Conservation (phyloP, 164 flowering plant species). For the Cinnamomum micranthum region DNA sequence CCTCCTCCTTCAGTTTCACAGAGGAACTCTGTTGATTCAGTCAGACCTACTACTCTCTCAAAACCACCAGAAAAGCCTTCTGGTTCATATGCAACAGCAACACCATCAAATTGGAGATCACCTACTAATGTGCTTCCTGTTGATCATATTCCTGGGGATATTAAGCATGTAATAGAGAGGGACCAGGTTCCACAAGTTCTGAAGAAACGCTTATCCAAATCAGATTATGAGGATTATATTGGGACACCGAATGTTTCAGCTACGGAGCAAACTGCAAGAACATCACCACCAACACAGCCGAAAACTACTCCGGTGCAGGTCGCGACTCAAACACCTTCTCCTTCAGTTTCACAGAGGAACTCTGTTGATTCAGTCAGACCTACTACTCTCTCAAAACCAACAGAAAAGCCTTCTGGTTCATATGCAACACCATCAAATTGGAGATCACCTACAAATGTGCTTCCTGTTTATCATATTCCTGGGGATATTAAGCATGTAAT, state of each 20-base stretch:
- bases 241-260: no score
- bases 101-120: no score
- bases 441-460: background rate
- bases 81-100: background rate
- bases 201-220: conserved; percentile 16
- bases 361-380: background rate
- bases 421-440: no score
- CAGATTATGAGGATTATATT: conserved; percentile 23
- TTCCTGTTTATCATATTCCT: conserved; percentile 21
- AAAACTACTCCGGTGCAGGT: background rate
- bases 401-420: background rate
- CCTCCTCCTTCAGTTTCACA: no score
- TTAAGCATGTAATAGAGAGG: conserved; percentile 19
- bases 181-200: conserved; percentile 28
- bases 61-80: background rate
- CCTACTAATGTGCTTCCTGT: background rate
- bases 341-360: background rate
- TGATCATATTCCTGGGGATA: conserved; percentile 21
- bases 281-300: background rate
- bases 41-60: no score
- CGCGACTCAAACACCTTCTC: background rate
- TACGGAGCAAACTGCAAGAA: no score
- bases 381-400: background rate
- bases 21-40: no score
- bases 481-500: conserved; percentile 17